phyloP scores from a whole-genome alignment of 768 basidiomycete species.

The Tylopilus felleus region DNA sequence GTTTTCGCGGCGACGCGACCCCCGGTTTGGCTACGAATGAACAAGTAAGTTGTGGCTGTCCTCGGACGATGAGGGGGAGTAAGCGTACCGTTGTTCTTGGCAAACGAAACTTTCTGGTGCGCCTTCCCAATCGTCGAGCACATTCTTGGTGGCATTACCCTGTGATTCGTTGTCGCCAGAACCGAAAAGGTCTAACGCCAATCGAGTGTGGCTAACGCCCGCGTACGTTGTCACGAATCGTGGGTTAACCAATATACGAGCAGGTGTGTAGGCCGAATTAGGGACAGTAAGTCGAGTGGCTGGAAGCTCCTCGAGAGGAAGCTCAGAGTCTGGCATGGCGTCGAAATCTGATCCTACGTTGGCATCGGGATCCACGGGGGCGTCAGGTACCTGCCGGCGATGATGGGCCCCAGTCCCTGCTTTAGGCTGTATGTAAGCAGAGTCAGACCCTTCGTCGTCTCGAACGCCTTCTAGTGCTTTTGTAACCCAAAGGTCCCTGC shows the following conservation, averaged over 20 bases:
- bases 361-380: slow-evolving; percentile 59
- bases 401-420: slow-evolving; percentile 30
- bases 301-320: slow-evolving; percentile 27
- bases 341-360: slow-evolving; percentile 88
- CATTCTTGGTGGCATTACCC: slow-evolving; percentile 59
- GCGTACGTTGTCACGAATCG: slow-evolving; percentile 98
- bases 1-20: slow-evolving; percentile 89
- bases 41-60: neutral
- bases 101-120: slow-evolving; percentile 98
- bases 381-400: slow-evolving; percentile 28
- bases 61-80: neutral
- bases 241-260: slow-evolving; percentile 92
- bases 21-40: slow-evolving; percentile 63
- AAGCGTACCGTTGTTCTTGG: slow-evolving; percentile 80
- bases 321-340: slow-evolving; percentile 70
- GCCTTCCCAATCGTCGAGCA: slow-evolving; percentile 92
- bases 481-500: slow-evolving; percentile 92
- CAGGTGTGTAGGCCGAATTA: slow-evolving; percentile 84
- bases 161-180: slow-evolving; percentile 58
- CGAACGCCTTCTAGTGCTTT: slow-evolving; percentile 75
- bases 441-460: slow-evolving; percentile 40
- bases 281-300: slow-evolving; percentile 60
- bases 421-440: slow-evolving; percentile 4
- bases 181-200: slow-evolving; percentile 94
- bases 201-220: slow-evolving; percentile 92